phyloP scores from a whole-genome alignment of 73 alveolate genomes.

The Uronychia setigera region DNA sequence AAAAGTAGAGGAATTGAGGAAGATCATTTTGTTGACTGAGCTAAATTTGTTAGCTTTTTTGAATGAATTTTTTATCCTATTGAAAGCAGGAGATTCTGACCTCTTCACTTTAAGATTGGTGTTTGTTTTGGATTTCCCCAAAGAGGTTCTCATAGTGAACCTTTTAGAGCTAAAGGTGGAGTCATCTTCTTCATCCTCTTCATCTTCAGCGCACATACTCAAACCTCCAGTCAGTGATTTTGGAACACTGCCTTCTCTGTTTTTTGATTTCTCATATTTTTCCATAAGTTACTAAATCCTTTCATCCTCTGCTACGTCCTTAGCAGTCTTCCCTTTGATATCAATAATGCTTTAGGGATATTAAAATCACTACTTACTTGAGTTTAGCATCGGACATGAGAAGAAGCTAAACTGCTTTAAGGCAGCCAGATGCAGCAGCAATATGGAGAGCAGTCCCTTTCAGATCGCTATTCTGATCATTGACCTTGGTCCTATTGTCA shows the following conservation, averaged over 20 bases:
- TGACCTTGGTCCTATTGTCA: not conserved
- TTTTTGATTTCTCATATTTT: conserved; percentile 10
- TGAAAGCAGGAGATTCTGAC: not conserved
- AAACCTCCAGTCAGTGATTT: not conserved
- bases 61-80: not conserved
- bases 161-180: not conserved
- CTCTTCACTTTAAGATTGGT: not conserved
- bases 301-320: conserved; percentile 17
- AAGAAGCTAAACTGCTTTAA: conserved; percentile 22
- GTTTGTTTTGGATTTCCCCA: not conserved
- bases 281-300: not conserved
- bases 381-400: conserved; percentile 13
- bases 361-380: not conserved
- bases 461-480: conserved; percentile 6
- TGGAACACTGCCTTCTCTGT: not conserved
- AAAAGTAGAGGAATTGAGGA: not conserved
- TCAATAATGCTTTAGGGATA: not conserved
- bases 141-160: not conserved
- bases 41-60: not conserved
- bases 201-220: conserved; percentile 22
- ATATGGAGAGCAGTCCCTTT: conserved; percentile 40
- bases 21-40: not conserved
- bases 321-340: conserved; percentile 17
- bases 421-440: conserved; percentile 20
- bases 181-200: conserved; percentile 33